Percentiles rank a stretch among this genome's conserved stretches.
Conservation (phyloP, 1,139 yeast genomes). For the Hyphopichia buzzinii region DNA sequence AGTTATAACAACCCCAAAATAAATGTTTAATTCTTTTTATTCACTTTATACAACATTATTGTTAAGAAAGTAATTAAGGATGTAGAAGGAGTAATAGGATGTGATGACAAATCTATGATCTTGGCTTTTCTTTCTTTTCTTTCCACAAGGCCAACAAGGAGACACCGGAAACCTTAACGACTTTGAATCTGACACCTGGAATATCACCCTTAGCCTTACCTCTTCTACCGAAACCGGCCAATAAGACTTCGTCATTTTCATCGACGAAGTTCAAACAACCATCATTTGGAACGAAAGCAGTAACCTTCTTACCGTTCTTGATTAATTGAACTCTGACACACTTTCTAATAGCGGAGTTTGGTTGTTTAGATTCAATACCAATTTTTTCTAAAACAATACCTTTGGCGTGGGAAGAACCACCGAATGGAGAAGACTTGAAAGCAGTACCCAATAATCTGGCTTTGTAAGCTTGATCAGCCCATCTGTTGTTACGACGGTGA, state of each 20-base stretch:
- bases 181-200: slow-evolving; percentile 99
- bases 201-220: slow-evolving; percentile 99
- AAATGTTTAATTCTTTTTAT: not conserved
- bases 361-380: slow-evolving; percentile 99
- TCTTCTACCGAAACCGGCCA: slow-evolving; percentile 99
- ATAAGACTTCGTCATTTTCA: slow-evolving; percentile 98
- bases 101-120: slow-evolving; percentile 62
- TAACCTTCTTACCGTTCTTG: slow-evolving; percentile 99
- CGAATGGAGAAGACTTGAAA: slow-evolving; percentile 99
- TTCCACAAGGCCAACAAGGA: slow-evolving; percentile 99
- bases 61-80: slow-evolving; percentile 5
- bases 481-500: slow-evolving; percentile 99
- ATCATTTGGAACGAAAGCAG: slow-evolving; percentile 99
- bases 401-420: slow-evolving; percentile 99
- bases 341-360: slow-evolving; percentile 99
- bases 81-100: slow-evolving; percentile 4
- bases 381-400: slow-evolving; percentile 99
- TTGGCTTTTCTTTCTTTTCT: slow-evolving; percentile 99
- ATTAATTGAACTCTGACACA: slow-evolving; percentile 99
- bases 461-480: slow-evolving; percentile 99
- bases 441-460: slow-evolving; percentile 99
- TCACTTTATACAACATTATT: slow-evolving; percentile 1
- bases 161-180: slow-evolving; percentile 99
- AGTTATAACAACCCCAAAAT: not conserved
- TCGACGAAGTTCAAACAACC: slow-evolving; percentile 99